Percentiles rank a stretch among this genome's conserved stretches.
Evolutionary conservation across 2,329 filamentous ascomycete species (phyloP).

Genomic region (Graphiopsis chlorocephala): DNA sequence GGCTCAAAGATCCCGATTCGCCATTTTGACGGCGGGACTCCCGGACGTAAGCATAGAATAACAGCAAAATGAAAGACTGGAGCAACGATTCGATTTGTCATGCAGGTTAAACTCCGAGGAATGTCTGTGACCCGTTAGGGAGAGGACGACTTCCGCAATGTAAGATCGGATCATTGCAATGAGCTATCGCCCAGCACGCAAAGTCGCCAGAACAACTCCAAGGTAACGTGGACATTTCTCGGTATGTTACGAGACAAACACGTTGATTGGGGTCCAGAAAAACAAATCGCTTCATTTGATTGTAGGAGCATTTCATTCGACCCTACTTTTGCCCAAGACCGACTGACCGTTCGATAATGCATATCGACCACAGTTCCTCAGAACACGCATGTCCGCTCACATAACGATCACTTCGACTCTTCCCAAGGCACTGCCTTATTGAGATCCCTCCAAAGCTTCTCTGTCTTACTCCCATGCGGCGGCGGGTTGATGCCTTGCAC

Average conservation of each 20-base stretch:
- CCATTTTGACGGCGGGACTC: background rate
- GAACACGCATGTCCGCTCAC: background rate
- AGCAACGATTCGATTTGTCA: background rate
- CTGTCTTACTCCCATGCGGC: conserved; percentile 35
- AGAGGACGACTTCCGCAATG: background rate
- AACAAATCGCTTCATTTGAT: too few relatives aligned
- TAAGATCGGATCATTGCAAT: background rate
- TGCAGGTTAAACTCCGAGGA: background rate
- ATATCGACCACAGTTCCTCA: background rate
- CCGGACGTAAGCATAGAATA: background rate
- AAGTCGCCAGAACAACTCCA: too few relatives aligned
- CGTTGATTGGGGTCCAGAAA: too few relatives aligned
- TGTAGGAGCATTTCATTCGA: too few relatives aligned
- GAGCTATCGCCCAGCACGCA: background rate
- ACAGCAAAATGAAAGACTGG: background rate
- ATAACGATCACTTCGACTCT: conserved; percentile 7
- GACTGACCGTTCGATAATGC: background rate
- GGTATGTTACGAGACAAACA: too few relatives aligned
- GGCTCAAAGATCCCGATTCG: background rate
- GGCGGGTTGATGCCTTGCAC: conserved; percentile 43
- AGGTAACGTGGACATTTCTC: too few relatives aligned
- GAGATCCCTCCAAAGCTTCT: conserved; percentile 35
- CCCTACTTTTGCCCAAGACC: too few relatives aligned
- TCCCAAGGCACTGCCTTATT: conserved; percentile 25
- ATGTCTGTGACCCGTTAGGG: background rate